Evolutionary conservation across 179 eudicot genomes (phyloP).

Genomic region (Silene coronaria): DNA sequence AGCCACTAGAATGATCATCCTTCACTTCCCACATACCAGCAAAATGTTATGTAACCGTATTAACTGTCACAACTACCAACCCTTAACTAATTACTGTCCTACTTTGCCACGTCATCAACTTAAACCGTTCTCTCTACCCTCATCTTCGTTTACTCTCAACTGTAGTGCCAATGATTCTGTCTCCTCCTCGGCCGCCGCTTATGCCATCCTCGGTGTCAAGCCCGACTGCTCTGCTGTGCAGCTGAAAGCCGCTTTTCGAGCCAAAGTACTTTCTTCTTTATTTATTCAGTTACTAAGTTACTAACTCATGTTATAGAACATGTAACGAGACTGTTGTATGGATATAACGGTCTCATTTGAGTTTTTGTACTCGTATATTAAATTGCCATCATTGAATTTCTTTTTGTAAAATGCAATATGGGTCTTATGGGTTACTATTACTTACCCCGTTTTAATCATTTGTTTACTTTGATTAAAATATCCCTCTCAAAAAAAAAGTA

Average conservation of each 20-base stretch:
- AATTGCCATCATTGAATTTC: too few species aligned
- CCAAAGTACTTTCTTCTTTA: constrained; percentile 42
- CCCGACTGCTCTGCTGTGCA: constrained; percentile 54
- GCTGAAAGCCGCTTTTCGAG: constrained; percentile 75
- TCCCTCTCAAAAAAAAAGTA: too few species aligned
- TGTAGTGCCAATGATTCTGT: constrained; percentile 30
- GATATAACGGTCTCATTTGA: too few species aligned
- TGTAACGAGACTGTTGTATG: too few species aligned
- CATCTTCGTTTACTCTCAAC: constrained; percentile 29
- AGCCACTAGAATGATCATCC: neutral
- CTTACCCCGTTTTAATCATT: neutral
- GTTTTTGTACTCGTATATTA: too few species aligned
- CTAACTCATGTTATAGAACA: too few species aligned
- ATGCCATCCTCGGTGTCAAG: constrained; percentile 54
- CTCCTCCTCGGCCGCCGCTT: constrained; percentile 45
- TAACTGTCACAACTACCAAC: constrained; percentile 13
- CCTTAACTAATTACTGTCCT: constrained; percentile 7
- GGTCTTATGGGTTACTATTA: neutral
- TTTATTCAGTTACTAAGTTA: neutral
- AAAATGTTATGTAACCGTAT: neutral
- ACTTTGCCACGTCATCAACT: neutral
- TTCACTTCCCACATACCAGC: neutral
- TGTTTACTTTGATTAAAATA: neutral
- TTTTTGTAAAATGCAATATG: neutral
- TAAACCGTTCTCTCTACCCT: constrained; percentile 10